Conservation (phyloP, 495 filamentous ascomycete species). For the Entonaema liquescens region DNA sequence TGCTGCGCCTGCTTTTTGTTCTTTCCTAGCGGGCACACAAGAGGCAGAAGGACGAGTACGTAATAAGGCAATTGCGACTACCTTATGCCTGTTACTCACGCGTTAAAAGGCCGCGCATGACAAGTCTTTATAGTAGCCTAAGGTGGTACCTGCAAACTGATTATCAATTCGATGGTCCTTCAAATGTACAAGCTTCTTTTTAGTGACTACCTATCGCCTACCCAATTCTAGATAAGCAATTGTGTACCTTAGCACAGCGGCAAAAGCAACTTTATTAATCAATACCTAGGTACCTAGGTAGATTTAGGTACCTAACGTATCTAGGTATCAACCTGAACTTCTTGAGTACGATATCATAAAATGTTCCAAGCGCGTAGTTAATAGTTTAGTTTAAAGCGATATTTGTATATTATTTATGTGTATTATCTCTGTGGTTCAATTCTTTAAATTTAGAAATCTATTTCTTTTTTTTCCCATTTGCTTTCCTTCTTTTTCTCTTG, state of each 20-base stretch:
- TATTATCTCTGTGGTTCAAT: no score
- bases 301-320: no score
- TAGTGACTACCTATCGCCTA: no score
- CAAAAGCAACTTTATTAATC: no score
- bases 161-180: not conserved
- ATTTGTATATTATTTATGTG: no score
- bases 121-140: not conserved
- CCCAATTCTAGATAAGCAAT: no score
- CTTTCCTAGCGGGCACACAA: not conserved
- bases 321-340: no score
- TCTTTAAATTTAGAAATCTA: no score
- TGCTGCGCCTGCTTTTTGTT: slow-evolving; percentile 3
- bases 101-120: not conserved
- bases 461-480: not conserved
- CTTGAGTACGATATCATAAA: no score
- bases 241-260: no score
- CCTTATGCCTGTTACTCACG: not conserved
- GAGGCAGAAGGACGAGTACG: slow-evolving; percentile 35
- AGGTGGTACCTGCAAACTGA: not conserved
- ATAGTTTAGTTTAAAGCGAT: no score
- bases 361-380: no score
- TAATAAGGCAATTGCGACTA: slow-evolving; percentile 17
- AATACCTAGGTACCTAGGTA: not conserved
- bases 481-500: not conserved
- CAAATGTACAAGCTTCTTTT: not conserved